These are phyloP conservation scores for Silene conica DNA, from an alignment of 148 eudicot species.

Conservation along the genomic window DNA sequence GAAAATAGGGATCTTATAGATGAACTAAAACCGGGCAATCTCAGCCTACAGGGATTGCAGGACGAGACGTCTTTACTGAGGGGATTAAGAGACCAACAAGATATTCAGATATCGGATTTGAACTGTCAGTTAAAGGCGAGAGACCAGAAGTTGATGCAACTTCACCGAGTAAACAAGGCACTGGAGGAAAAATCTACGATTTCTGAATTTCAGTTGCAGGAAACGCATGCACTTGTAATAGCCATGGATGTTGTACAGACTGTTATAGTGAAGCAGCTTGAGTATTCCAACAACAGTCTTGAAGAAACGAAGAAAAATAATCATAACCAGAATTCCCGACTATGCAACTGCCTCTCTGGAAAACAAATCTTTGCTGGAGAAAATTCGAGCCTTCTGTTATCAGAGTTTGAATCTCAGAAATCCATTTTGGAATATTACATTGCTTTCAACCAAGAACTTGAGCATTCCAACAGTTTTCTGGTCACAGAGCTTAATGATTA, in stretches of 20 bases:
- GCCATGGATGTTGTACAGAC: constrained; percentile 47
- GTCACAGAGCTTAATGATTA: constrained; percentile 39
- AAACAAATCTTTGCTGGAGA: constrained; percentile 42
- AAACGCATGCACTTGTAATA: constrained; percentile 38
- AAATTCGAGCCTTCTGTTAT: constrained; percentile 33
- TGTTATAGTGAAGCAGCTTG: constrained; percentile 41
- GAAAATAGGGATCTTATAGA: constrained; percentile 44
- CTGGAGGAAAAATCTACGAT: constrained; percentile 17
- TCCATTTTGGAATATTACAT: constrained; percentile 39
- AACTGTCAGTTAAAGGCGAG: constrained; percentile 35
- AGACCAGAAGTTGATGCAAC: constrained; percentile 17
- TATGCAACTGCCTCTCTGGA: constrained; percentile 32
- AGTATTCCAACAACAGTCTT: constrained; percentile 28
- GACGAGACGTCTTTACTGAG: constrained; percentile 53
- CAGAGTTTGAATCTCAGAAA: constrained; percentile 35
- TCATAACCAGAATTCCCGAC: constrained; percentile 30
- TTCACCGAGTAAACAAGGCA: constrained; percentile 28
- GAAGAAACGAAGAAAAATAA: constrained; percentile 35
- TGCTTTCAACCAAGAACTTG: constrained; percentile 38
- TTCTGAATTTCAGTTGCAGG: constrained; percentile 32
- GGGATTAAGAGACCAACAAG: constrained; percentile 41
- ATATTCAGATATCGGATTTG: constrained; percentile 37
- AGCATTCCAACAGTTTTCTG: constrained; percentile 36
- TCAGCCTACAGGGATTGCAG: constrained; percentile 37
- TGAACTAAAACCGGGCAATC: constrained; percentile 51